A percentile compares a stretch with the other conserved stretches of the same genome.
Conservation (phyloP, 768 basidiomycete species). For the Strobilomyces dryophilus region DNA sequence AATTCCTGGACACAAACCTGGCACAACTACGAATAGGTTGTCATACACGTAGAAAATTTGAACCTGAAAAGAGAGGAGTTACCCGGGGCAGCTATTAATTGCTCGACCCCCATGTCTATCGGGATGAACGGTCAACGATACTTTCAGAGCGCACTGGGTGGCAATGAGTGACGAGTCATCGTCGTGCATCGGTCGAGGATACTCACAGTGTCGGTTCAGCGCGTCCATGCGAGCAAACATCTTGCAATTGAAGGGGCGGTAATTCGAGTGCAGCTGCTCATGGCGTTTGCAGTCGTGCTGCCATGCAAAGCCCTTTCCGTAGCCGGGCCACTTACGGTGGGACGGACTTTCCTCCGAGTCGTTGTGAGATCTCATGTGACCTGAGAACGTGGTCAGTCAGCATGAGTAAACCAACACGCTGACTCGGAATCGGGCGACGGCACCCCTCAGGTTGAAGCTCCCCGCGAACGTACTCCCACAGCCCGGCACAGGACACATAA, state of each 20-base stretch:
- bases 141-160: slow-evolving; percentile 72
- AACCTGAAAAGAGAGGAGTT: too few relatives aligned
- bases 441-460: slow-evolving; percentile 88
- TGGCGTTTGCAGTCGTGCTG: slow-evolving; percentile 98
- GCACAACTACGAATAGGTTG: too few relatives aligned
- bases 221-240: slow-evolving; percentile 96
- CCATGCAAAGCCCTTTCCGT: slow-evolving; percentile 88
- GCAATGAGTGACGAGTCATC: background rate
- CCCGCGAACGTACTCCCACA: slow-evolving; percentile 83
- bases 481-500: slow-evolving; percentile 75
- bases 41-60: too few relatives aligned
- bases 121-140: slow-evolving; percentile 53
- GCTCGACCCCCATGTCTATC: too few relatives aligned
- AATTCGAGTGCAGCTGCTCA: slow-evolving; percentile 90
- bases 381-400: slow-evolving; percentile 33
- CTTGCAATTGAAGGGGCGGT: slow-evolving; percentile 89
- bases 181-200: background rate
- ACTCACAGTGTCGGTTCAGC: slow-evolving; percentile 87
- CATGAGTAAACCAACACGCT: slow-evolving; percentile 8
- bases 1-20: too few relatives aligned
- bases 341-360: slow-evolving; percentile 96
- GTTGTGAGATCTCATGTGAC: slow-evolving; percentile 90
- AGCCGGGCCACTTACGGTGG: slow-evolving; percentile 92
- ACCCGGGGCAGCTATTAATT: too few relatives aligned
- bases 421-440: slow-evolving; percentile 5